Evolutionary conservation across 768 basidiomycete genomes (phyloP), one percentile per base, ranked within the genome.

Genomic region (Daedalea quercina): DNA sequence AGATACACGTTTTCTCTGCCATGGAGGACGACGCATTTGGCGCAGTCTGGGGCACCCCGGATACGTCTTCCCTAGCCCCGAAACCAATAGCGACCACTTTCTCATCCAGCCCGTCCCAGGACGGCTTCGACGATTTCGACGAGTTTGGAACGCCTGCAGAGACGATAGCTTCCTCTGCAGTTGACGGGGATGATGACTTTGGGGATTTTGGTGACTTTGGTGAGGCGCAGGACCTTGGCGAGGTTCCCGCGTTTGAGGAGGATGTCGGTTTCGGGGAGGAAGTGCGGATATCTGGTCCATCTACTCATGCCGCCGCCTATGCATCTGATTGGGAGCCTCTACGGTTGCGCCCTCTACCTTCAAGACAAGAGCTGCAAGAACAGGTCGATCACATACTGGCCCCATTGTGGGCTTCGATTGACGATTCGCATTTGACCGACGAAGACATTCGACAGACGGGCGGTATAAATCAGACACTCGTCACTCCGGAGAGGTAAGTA

Each of bases 181-280:
- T 66, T 11, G 73, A 69, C 33, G 77, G 72, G 13, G 85, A 87
- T 44, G 91, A 90, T 59, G 88, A 90, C 54, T 90, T 90, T 68
- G 88, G 83, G 47, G 90, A 92, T 59, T 92, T 92, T 68, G 90
- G 85, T 17, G 92, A 93, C 63, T 92, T 92, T 67, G 89, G 82
- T 60, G 88, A 88, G 57, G 81, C 67, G 23, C 42, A 57, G 44
- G 55, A 56, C 35, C 48, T 57, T 64, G 68, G 44, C 62, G 64
- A 19, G 78, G 81, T 57, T 64, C 57, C 19, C 12, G 28, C 54
- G 2, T 57, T 57, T 23, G 52, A 15, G 24, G 73, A 69, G 31
- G 62, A 59, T 22, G 63, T 55, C 13, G 65, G 57, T 19, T 74
- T 79, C 63, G 68, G 59, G 47, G 70, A 71, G 46, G 68, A 73